A percentile compares a stretch with the other conserved stretches of the same genome.
phyloP scores from a whole-genome alignment of 495 filamentous ascomycete species.

The Penicillium roqueforti region DNA sequence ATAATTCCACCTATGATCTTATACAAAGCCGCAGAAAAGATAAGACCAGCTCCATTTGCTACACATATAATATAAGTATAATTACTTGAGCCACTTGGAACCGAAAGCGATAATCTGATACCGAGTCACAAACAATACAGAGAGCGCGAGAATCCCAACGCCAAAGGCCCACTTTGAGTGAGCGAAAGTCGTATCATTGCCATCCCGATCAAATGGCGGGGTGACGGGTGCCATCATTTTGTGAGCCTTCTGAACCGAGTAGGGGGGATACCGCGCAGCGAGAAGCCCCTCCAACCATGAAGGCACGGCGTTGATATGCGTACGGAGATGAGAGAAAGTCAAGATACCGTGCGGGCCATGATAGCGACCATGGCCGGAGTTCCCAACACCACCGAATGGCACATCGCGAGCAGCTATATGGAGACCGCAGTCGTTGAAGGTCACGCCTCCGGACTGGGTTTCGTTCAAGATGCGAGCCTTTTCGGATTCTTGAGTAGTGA shows the following conservation, averaged over 20 bases:
- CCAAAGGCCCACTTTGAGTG: conserved; percentile 14
- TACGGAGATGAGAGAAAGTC: conserved; percentile 67
- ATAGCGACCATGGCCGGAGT: conserved; percentile 71
- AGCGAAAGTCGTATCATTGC: conserved; percentile 24
- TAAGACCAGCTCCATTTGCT: background rate
- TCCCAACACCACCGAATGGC: conserved; percentile 79
- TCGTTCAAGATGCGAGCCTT: conserved; percentile 57
- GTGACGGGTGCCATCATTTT: conserved; percentile 51
- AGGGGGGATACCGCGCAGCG: conserved; percentile 68
- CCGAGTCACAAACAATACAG: background rate
- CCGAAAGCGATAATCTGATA: background rate
- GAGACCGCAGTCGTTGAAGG: conserved; percentile 71
- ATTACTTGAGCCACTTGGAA: conserved; percentile 2
- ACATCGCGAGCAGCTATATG: conserved; percentile 59
- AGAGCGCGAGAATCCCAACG: conserved; percentile 15
- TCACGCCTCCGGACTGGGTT: conserved; percentile 65
- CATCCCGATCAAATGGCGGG: conserved; percentile 73
- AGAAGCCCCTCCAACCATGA: conserved; percentile 55
- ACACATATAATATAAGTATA: background rate
- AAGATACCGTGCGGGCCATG: conserved; percentile 74
- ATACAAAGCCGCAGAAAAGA: background rate
- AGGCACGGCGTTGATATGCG: conserved; percentile 35
- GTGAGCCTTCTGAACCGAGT: conserved; percentile 47
- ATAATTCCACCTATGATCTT: conserved; percentile 4
- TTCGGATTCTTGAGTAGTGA: conserved; percentile 62